Evolutionary conservation across 495 filamentous ascomycete species (phyloP), one percentile per base, ranked within the genome.

Genomic region (Talaromyces thailandensis): DNA sequence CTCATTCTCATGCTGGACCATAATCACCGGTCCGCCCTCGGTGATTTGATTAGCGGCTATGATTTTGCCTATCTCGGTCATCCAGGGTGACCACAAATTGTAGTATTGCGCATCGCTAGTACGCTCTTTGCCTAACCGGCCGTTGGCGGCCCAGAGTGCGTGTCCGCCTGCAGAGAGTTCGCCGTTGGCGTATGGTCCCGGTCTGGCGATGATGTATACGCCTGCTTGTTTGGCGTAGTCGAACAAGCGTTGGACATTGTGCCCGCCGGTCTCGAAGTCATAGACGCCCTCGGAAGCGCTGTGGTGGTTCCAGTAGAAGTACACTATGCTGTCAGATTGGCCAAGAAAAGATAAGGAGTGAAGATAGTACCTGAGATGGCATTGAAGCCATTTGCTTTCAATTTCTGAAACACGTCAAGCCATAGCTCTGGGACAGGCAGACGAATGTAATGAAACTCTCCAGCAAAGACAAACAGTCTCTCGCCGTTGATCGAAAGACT

Each of bases 321-420:
- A 83, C 16, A 84, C 74, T 70, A 66, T 65, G 25, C 6, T 14
- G 79, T 71, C 11, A 74, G 73, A 29, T 70, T 66, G 8, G 69
- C 12, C 67, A 40, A 72, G 72, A 56, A 71, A 73, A 7, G 32
- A 62, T 2, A 1, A 24, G 23, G 26, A 14, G 7, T 16, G 0
- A 7, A 23, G 25, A 7, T 0, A n/a, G 50, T 58, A 64, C 62
- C 40, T 23, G 71, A 77, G 16, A 82, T 72, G 24, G 82, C 77
- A 66, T 84, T 85, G 29, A 78, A 82, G 0, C 84, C 84, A 52
- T 78, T 78, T 2, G 85, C 82, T 63, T 82, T 81, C 50, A 86
- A 70, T 65, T 88, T 88, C 64, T 87, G 75, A 11, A 86, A 76
- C n/a, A 86, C 70, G 68, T 87, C 84, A 4, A 78, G 68, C 83